Conservation (phyloP, 371 early-diverging fungal genomes). For the Paraphysoderma sedebokerense region DNA sequence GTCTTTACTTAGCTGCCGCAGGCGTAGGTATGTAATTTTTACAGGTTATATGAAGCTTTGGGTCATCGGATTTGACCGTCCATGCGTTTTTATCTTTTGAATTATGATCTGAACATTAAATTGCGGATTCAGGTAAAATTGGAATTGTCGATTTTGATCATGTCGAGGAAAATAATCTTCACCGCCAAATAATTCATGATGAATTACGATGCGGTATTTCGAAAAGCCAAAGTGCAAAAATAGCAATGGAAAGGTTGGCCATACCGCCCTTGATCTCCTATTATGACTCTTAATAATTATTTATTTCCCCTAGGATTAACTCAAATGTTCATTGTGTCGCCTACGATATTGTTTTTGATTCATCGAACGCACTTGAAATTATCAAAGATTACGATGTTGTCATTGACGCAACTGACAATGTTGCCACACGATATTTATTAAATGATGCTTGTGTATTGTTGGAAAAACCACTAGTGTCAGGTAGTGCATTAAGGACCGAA, state of each 20-base stretch:
- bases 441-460: constrained; percentile 83
- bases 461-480: constrained; percentile 79
- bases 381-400: constrained; percentile 68
- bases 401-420: constrained; percentile 93
- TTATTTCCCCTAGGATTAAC: constrained; percentile 10
- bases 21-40: constrained; percentile 49
- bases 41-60: not conserved
- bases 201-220: constrained; percentile 49
- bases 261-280: not conserved
- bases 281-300: not conserved
- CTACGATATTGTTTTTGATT: constrained; percentile 19
- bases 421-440: constrained; percentile 88
- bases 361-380: constrained; percentile 24
- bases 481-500: constrained; percentile 84
- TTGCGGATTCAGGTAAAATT: constrained; percentile 27
- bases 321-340: constrained; percentile 14
- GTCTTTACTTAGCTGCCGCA: constrained; percentile 80
- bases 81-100: not conserved
- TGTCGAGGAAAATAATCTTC: constrained; percentile 90
- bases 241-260: constrained; percentile 22
- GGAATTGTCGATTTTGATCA: constrained; percentile 94
- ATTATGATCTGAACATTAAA: not conserved
- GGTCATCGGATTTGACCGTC: no score
- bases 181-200: constrained; percentile 88
- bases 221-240: constrained; percentile 68